Percentiles rank a stretch among this genome's conserved stretches.
Conservation (phyloP, 345 rosid species). For the Salix arbutifolia region DNA sequence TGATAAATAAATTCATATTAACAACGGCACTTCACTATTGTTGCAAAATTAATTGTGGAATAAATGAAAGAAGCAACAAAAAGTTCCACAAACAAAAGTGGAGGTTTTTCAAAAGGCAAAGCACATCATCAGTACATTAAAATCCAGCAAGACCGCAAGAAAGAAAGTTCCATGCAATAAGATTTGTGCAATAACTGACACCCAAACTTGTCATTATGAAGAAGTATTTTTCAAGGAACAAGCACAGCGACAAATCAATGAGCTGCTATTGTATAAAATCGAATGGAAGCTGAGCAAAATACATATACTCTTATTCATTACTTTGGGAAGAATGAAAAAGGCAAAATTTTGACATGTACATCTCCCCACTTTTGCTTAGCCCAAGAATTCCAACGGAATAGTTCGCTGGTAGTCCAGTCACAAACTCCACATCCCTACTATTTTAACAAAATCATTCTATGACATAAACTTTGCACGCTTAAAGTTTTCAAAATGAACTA, state of each 20-base stretch:
- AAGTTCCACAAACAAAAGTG: not conserved
- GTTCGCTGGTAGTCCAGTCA: not conserved
- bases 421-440: not conserved
- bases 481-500: not conserved
- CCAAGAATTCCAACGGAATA: too few relatives aligned
- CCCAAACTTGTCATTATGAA: not conserved
- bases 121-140: not conserved
- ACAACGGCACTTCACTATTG: not conserved
- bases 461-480: not conserved
- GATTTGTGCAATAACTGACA: not conserved
- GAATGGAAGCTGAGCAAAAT: not conserved
- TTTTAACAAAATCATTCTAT: not conserved
- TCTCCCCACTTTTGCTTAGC: not conserved
- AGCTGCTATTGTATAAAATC: not conserved
- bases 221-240: not conserved
- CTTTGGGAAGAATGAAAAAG: not conserved
- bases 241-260: not conserved
- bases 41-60: not conserved
- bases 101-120: not conserved
- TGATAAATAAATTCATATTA: not conserved
- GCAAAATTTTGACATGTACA: not conserved
- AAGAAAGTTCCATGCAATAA: not conserved
- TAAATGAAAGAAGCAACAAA: not conserved
- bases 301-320: not conserved
- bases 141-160: not conserved